phyloP scores from a whole-genome alignment of 352 stramenopile genomes.

The Pythium plurisporium region DNA sequence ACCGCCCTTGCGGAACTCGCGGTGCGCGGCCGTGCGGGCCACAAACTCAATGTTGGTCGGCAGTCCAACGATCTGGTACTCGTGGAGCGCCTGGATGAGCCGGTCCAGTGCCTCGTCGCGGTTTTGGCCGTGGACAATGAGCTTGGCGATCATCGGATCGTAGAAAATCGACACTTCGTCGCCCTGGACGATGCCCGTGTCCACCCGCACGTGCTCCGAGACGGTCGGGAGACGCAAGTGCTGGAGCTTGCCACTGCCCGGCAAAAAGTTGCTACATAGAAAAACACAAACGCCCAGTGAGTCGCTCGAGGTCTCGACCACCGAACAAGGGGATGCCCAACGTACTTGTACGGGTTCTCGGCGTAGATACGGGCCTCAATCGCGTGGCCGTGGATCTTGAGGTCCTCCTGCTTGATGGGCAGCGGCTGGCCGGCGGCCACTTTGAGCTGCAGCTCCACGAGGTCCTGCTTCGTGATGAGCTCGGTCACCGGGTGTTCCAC shows the following conservation, averaged over 20 bases:
- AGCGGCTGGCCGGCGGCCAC: slow-evolving; percentile 86
- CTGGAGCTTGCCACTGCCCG: slow-evolving; percentile 83
- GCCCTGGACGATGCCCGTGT: slow-evolving; percentile 87
- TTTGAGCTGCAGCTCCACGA: slow-evolving; percentile 96
- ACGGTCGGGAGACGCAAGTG: slow-evolving; percentile 72
- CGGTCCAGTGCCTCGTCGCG: slow-evolving; percentile 79
- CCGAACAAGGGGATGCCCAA: too few species aligned
- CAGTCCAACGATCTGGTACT: slow-evolving; percentile 92
- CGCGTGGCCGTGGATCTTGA: slow-evolving; percentile 88
- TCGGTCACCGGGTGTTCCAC: slow-evolving; percentile 93
- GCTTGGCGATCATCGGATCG: slow-evolving; percentile 93
- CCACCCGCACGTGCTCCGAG: slow-evolving; percentile 78
- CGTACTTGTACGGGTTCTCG: slow-evolving; percentile 92
- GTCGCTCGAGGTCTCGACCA: too few species aligned
- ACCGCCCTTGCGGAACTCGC: slow-evolving; percentile 84
- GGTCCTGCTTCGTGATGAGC: slow-evolving; percentile 93
- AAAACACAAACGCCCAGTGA: too few species aligned
- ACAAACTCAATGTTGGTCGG: slow-evolving; percentile 95
- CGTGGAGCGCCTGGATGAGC: slow-evolving; percentile 76
- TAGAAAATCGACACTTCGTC: slow-evolving; percentile 92
- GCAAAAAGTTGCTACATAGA: slow-evolving; percentile 87
- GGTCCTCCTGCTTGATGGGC: slow-evolving; percentile 84
- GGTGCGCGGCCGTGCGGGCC: slow-evolving; percentile 81
- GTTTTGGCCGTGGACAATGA: slow-evolving; percentile 89
- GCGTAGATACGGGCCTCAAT: slow-evolving; percentile 98